These are phyloP conservation scores for Podila epicladia DNA, from an alignment of 192 early-diverging fungal species.

Conservation along the genomic window DNA sequence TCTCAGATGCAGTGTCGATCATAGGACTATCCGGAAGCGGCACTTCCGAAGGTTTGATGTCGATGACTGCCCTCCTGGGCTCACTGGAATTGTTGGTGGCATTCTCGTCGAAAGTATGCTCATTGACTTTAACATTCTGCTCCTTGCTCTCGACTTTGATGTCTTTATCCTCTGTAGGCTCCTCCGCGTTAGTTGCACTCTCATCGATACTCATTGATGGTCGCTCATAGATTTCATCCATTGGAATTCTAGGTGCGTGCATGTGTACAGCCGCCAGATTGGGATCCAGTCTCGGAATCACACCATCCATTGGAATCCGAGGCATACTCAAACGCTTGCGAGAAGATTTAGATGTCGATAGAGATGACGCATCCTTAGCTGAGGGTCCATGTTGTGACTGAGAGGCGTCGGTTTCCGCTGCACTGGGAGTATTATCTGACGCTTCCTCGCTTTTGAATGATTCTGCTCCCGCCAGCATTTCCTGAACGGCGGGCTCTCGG, in stretches of 20 bases:
- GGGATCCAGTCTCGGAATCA: slow-evolving; percentile 9
- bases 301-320: slow-evolving; percentile 36
- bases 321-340: slow-evolving; percentile 24
- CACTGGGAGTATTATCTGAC: not conserved
- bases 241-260: slow-evolving; percentile 21
- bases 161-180: not conserved
- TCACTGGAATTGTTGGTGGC: not conserved
- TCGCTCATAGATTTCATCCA: slow-evolving; percentile 39
- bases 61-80: not conserved
- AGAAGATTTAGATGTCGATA: not conserved
- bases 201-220: not conserved
- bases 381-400: not conserved
- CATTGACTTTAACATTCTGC: not conserved
- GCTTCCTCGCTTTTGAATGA: not conserved
- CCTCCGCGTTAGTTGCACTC: not conserved
- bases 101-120: not conserved
- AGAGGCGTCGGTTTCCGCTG: not conserved
- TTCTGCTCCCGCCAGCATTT: slow-evolving; percentile 16
- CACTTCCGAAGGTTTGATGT: not conserved
- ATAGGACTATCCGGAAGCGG: not conserved
- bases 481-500: slow-evolving; percentile 39
- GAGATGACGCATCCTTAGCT: not conserved
- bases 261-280: not conserved
- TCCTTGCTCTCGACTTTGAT: not conserved
- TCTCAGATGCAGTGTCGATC: no score